Evolutionary conservation across 495 filamentous ascomycete species (phyloP).

Genomic region (Talaromyces wortmannii): DNA sequence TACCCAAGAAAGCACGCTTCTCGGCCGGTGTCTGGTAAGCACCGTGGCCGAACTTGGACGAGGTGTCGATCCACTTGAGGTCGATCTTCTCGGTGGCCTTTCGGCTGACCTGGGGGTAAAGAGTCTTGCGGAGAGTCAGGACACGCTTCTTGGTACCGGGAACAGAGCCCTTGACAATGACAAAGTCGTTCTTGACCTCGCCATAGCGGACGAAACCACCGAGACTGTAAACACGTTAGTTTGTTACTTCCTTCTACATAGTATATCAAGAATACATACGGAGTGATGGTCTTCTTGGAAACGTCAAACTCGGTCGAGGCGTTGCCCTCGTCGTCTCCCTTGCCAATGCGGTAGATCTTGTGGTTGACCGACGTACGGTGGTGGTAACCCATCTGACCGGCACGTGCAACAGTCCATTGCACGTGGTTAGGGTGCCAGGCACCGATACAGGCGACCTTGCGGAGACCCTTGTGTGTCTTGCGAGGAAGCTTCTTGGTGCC

Average conservation of each 20-base stretch:
- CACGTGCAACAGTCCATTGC: slow-evolving; percentile 99
- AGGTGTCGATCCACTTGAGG: slow-evolving; percentile 99
- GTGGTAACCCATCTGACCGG: slow-evolving; percentile 99
- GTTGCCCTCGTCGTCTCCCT: slow-evolving; percentile 79
- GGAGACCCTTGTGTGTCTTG: slow-evolving; percentile 99
- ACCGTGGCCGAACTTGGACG: slow-evolving; percentile 99
- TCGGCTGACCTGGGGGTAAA: slow-evolving; percentile 94
- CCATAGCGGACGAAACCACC: slow-evolving; percentile 99
- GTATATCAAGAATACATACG: slow-evolving; percentile 63
- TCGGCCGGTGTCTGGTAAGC: slow-evolving; percentile 97
- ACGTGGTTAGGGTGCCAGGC: slow-evolving; percentile 99
- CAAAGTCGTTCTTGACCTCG: slow-evolving; percentile 98
- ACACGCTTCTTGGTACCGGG: slow-evolving; percentile 99
- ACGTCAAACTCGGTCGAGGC: slow-evolving; percentile 93
- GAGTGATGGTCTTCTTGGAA: slow-evolving; percentile 98
- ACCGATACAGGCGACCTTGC: slow-evolving; percentile 99
- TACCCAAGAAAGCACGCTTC: slow-evolving; percentile 96
- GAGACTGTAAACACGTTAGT: slow-evolving; percentile 54
- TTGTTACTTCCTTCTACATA: no score
- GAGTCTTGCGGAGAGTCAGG: slow-evolving; percentile 98
- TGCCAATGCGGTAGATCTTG: slow-evolving; percentile 99
- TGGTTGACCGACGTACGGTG: slow-evolving; percentile 99
- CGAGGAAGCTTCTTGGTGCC: slow-evolving; percentile 99
- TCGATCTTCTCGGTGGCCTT: slow-evolving; percentile 97
- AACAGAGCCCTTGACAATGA: slow-evolving; percentile 95